A percentile compares a stretch with the other conserved stretches of the same genome.
phyloP scores from a whole-genome alignment of 495 filamentous ascomycete species.

The Aspergillus mulundensis region DNA sequence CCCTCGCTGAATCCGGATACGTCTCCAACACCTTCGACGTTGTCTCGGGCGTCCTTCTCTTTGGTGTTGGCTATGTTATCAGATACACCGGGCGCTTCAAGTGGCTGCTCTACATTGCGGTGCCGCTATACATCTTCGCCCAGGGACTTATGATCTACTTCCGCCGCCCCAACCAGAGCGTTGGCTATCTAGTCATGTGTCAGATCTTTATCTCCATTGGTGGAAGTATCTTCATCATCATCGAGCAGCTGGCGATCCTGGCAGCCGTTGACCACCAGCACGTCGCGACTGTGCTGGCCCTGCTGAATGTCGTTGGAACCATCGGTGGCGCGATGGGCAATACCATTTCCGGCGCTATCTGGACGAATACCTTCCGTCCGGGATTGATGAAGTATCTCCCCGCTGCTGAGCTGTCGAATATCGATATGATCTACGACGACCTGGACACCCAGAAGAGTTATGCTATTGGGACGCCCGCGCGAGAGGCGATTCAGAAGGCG shows the following conservation, averaged over 20 bases:
- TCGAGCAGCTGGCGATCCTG: constrained; percentile 64
- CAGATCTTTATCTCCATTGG: constrained; percentile 68
- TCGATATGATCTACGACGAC: constrained; percentile 47
- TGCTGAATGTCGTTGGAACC: constrained; percentile 56
- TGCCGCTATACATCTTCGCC: constrained; percentile 57
- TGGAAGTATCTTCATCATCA: constrained; percentile 56
- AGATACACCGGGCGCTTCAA: constrained; percentile 54
- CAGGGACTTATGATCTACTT: constrained; percentile 62
- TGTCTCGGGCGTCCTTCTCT: constrained; percentile 40
- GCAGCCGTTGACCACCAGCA: constrained; percentile 61
- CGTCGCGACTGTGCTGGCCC: constrained; percentile 61
- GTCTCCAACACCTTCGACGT: constrained; percentile 50
- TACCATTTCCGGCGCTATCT: constrained; percentile 62
- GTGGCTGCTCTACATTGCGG: constrained; percentile 48
- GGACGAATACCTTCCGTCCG: constrained; percentile 55
- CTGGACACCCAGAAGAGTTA: constrained; percentile 50
- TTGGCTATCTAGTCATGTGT: constrained; percentile 69
- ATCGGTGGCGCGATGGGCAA: constrained; percentile 64
- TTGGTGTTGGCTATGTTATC: constrained; percentile 52
- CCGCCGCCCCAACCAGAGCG: constrained; percentile 51
- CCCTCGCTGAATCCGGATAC: constrained; percentile 50
- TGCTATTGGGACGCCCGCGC: constrained; percentile 39
- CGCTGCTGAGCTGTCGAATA: constrained; percentile 27
- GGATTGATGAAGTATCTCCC: constrained; percentile 56
- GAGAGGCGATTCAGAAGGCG: constrained; percentile 50